Base-by-base conservation (phyloP, 371 early-diverging fungal genomes). In the Mortierella sp. region DNA sequence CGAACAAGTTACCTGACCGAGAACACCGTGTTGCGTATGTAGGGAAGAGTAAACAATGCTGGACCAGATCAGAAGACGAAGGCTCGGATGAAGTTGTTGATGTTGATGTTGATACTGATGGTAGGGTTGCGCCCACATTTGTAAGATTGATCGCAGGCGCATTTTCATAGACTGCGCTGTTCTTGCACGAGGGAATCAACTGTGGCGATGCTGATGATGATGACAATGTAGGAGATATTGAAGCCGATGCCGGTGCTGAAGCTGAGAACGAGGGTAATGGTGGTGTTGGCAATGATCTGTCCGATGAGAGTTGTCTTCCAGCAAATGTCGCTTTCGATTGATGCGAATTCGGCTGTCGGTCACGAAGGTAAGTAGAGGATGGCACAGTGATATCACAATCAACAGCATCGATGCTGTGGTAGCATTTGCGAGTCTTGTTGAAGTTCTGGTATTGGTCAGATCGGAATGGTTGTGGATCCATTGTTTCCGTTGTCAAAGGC, bases 11-110 rank as follows among this genome's bases (percentile, higher is more conserved):
- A 75, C 81, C 76, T 48, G 75, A 76, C 11, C 60, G 72, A 28
- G 81, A 75, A 50, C 72, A 58, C 21, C 72, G 60, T 6, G 76
- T 81, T 10, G 82, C 82, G 45, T 81, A 81, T 15, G 76, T 72
- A 13, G 82, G 82, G 48, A 81, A 81, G 36, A 81, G 47, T 13
- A 81, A 70, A 58, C 82, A 81, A 47, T 81, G 76, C 50, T 81
- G 82, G 38, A 68, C 73, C 1, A 81, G 41, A 47, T 81, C 62
- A 22, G 62, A 62, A 22, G 62, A 36, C 1, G 19, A 19, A 50
- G 7, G 28, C 36, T 38, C 40, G 3, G 63, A 13, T n/a, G 58
- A 11, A 32, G 52, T 32, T 58, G 63, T 36, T 45, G 53, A 6
- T 15, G 15, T 28, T 64, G 52, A 4, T 21, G 63, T n/a, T n/a